Conservation (phyloP, 805 yeast genomes). For the Cyberlindnera euphorbiiphila region DNA sequence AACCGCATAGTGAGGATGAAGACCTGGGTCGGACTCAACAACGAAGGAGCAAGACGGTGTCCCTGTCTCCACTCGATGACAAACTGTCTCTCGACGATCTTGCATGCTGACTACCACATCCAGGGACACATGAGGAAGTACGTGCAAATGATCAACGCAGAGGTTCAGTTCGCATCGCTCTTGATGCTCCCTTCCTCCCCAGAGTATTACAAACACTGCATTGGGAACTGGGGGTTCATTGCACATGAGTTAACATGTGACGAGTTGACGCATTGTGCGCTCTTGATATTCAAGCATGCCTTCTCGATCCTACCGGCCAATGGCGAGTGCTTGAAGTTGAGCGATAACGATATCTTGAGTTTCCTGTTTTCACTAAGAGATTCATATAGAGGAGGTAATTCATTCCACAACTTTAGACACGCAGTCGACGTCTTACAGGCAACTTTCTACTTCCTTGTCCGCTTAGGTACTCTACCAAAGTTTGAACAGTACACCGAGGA, state of each 20-base stretch:
- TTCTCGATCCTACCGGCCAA: constrained; percentile 26
- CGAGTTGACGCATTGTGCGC: constrained; percentile 62
- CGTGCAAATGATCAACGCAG: constrained; percentile 24
- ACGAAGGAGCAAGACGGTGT: constrained; percentile 18
- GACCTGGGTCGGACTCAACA: constrained; percentile 40
- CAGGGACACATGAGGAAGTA: constrained; percentile 16
- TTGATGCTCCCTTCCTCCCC: constrained; percentile 23
- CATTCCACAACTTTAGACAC: constrained; percentile 93
- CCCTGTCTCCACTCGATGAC: constrained; percentile 35
- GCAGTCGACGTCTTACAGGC: constrained; percentile 96
- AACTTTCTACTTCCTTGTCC: constrained; percentile 56
- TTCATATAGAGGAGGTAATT: constrained; percentile 78
- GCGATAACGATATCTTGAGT: constrained; percentile 47
- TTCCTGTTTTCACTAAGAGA: constrained; percentile 68
- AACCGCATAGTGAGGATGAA: constrained; percentile 35
- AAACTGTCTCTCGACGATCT: constrained; percentile 26
- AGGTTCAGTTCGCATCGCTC: constrained; percentile 29
- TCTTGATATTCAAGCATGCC: constrained; percentile 47
- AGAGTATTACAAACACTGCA: constrained; percentile 33
- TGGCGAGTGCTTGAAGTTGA: constrained; percentile 15
- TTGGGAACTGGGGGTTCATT: constrained; percentile 65
- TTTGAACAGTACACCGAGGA: constrained; percentile 22
- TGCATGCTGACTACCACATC: constrained; percentile 20
- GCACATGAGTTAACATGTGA: constrained; percentile 63
- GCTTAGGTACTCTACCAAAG: constrained; percentile 25